phyloP scores from a whole-genome alignment of 2,329 filamentous ascomycete species.

The Colletotrichum sp. region DNA sequence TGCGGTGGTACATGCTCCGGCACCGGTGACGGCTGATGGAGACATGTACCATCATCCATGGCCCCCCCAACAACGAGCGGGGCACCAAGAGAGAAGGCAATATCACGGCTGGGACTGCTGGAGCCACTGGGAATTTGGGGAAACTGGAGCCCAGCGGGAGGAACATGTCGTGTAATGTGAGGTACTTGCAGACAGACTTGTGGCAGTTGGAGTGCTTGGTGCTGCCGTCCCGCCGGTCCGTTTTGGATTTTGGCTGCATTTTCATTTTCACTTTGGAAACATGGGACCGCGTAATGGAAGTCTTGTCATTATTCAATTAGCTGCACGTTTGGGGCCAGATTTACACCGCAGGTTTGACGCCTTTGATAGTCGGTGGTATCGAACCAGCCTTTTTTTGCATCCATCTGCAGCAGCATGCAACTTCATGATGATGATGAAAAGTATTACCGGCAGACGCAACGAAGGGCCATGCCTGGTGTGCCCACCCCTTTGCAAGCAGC shows the following conservation, averaged over 20 bases:
- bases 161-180: background rate
- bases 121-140: background rate
- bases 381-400: background rate
- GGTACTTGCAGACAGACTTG: background rate
- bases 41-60: background rate
- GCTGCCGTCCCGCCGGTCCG: background rate
- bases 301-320: constrained; percentile 1
- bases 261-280: background rate
- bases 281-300: constrained; percentile 1
- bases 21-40: background rate
- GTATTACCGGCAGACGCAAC: background rate
- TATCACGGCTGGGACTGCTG: background rate
- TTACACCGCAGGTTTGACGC: background rate
- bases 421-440: background rate
- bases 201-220: background rate
- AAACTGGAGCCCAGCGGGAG: background rate
- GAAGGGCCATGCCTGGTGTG: background rate
- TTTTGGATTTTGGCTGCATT: background rate
- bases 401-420: background rate
- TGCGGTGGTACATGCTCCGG: background rate
- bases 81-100: background rate
- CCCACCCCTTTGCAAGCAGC: background rate
- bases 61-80: background rate
- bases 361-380: background rate
- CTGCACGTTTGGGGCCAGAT: background rate